phyloP scores from a whole-genome alignment of 352 stramenopile genomes.

The Pythium chondricola region DNA sequence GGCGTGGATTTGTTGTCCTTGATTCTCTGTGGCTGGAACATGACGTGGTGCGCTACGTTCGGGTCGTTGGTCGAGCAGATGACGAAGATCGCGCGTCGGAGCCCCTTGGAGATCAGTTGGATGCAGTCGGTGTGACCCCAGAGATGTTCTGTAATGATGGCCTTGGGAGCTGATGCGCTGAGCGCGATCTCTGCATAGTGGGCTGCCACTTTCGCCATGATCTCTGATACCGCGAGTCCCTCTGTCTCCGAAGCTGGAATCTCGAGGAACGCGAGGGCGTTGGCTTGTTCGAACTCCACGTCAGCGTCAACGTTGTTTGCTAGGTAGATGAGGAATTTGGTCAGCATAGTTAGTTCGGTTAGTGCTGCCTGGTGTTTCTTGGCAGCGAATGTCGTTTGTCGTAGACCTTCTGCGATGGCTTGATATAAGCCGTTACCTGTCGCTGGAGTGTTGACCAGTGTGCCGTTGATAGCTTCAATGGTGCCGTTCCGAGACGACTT shows the following conservation, averaged over 20 bases:
- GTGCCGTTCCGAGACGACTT: neutral
- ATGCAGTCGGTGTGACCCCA: conserved; percentile 2
- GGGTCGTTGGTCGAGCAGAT: neutral
- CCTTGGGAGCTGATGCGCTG: conserved; percentile 2
- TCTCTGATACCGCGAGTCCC: too few relatives aligned
- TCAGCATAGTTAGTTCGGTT: neutral
- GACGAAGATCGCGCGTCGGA: neutral
- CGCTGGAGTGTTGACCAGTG: neutral
- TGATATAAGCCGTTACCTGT: conserved; percentile 3
- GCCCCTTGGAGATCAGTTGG: neutral
- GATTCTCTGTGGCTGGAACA: neutral
- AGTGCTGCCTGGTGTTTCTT: neutral
- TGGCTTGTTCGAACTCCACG: neutral
- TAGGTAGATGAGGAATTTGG: neutral
- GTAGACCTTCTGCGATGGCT: neutral
- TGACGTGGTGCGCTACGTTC: neutral
- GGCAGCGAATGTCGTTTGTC: neutral
- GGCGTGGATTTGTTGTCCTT: neutral
- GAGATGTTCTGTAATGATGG: neutral
- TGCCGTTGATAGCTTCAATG: neutral
- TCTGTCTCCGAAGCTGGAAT: neutral
- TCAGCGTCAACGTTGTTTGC: neutral
- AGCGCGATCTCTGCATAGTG: neutral
- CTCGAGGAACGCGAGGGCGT: neutral
- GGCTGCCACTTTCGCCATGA: neutral